Base-by-base conservation (phyloP, 768 basidiomycete genomes). In the Mycena capillaripes region DNA sequence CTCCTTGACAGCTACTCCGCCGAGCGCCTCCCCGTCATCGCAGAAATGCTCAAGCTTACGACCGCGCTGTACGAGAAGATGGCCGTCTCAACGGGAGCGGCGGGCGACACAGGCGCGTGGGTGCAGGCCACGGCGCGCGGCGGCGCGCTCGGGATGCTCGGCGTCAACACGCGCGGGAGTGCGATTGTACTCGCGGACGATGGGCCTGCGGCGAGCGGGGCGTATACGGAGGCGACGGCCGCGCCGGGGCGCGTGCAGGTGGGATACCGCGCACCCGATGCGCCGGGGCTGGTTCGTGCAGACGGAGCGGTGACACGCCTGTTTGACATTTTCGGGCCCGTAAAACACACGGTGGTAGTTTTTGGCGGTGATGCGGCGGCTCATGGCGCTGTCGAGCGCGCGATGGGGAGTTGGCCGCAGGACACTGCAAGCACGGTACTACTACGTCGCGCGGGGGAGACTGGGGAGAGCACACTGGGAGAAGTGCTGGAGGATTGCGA, bases 1-100 rank as follows among this genome's bases (percentile, higher is more conserved):
- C 78, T 89, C 21, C 83, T 89, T 4, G 78, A 83, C 29, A 79
- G 83, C 0, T 89, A 87, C 63, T 78, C 77, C 21, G 44, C 76
- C 14, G 88, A 88, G 71, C 85, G 88, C 23, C 76, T 87, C 30
- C 86, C 83, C 0, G 82, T 88, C 36, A 84, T 88, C 57, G 81
- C 82, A 0, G 81, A 84, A 66, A 86, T 87, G 85, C 82, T 89
- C n/a, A 66, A 84, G 57, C 70, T 80, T 10, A 73, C 69, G 11
- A 69, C 55, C 1, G 68, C n/a, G 2, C 61, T 69, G 16, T 62
- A 40, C 38, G 8, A 70, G 7, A 63, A 38, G 40, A 68, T 38
- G 32, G 17, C 36, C 36, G 21, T 0, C 10, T 59, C 30, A 34
- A 62, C 27, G 40, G 64, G 17, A 27, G 1, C 0, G 5, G 25